These are phyloP conservation scores for Leccinellum rugosiceps DNA, from an alignment of 768 basidiomycete genomes.

Conservation along the genomic window DNA sequence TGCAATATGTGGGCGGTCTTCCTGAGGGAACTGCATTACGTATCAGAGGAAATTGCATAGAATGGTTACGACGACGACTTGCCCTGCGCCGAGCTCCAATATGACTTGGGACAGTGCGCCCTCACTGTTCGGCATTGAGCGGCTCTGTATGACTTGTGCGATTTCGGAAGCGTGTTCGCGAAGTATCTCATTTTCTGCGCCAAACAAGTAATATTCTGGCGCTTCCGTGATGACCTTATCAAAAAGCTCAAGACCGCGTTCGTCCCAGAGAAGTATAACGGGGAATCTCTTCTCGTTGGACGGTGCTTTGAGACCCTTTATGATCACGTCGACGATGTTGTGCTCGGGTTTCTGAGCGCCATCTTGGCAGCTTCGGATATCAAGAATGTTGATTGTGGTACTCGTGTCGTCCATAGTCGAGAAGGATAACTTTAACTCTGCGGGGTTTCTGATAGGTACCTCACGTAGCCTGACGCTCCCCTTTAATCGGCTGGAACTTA, in stretches of 20 bases:
- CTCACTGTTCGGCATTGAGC: slow-evolving; percentile 10
- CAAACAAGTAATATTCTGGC: slow-evolving; percentile 87
- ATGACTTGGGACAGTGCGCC: slow-evolving; percentile 51
- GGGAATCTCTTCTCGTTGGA: slow-evolving; percentile 64
- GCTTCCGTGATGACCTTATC: slow-evolving; percentile 78
- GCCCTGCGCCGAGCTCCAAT: slow-evolving; percentile 95
- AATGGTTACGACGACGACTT: slow-evolving; percentile 31
- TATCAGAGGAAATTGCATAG: slow-evolving; percentile 5
- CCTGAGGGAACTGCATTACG: slow-evolving; percentile 60
- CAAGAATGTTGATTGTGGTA: slow-evolving; percentile 18
- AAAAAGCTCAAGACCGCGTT: slow-evolving; percentile 82
- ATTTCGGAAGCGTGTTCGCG: slow-evolving; percentile 72
- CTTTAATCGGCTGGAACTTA: background rate
- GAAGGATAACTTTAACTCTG: background rate
- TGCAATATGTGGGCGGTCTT: slow-evolving; percentile 85
- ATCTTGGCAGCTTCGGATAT: slow-evolving; percentile 17
- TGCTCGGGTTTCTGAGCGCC: slow-evolving; percentile 2
- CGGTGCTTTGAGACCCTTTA: slow-evolving; percentile 54
- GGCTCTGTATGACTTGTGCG: slow-evolving; percentile 62
- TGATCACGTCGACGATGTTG: slow-evolving; percentile 47
- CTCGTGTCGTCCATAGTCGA: slow-evolving; percentile 18
- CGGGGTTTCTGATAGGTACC: background rate
- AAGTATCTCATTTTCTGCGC: slow-evolving; percentile 83
- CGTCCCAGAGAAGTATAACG: slow-evolving; percentile 82
- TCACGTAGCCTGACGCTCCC: background rate